Evolutionary conservation across 2,329 filamentous ascomycete species (phyloP), one percentile per base, ranked within the genome.

Genomic region (Colletotrichum sp.): DNA sequence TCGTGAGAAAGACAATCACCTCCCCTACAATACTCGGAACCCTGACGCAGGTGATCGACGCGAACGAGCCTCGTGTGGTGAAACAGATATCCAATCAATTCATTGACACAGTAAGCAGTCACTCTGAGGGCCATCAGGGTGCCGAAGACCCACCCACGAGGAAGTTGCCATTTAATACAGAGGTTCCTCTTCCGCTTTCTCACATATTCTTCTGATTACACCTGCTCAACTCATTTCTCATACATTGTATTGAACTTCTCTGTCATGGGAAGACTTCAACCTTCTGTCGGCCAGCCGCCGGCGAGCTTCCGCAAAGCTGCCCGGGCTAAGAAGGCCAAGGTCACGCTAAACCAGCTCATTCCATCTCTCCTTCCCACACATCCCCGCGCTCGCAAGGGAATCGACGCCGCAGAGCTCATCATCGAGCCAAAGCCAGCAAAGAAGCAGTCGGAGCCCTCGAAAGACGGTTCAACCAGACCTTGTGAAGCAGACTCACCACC

Each of bases 331-430:
- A 85, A 86, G 72, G 91, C 90, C 34, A 89, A 88, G 69, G 85
- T 88, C 10, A 92, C 91, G 4, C 82, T 93, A 75, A 92, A 92
- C 81, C 89, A 89, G 79, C 85, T 87, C n/a, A 88, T 93, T 13
- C 92, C 92, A 3, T 84, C 88, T 0, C 83, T 93, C 10, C 83
- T 93, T 3, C 82, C 85, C 1, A 86, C 88, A 4, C 89, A 90
- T 77, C 84, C 89, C 16, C 87, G 90, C 66, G 91, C 91, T 1
- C 87, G 87, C n/a, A 84, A 84, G 60, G 91, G 91, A 2, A 83
- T 89, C 34, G 87, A 91, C 2, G 81, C 84, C 1, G 87, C 89
- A 2, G 88, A 91, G 77, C 82, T 93, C 66, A 83, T 88, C 18
- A 34, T 83, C 8, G 81, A 85, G 21, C 83, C 82, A 2, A 77